Conservation (phyloP, 2,329 filamentous ascomycete genomes). For the Penicillium sp. region DNA sequence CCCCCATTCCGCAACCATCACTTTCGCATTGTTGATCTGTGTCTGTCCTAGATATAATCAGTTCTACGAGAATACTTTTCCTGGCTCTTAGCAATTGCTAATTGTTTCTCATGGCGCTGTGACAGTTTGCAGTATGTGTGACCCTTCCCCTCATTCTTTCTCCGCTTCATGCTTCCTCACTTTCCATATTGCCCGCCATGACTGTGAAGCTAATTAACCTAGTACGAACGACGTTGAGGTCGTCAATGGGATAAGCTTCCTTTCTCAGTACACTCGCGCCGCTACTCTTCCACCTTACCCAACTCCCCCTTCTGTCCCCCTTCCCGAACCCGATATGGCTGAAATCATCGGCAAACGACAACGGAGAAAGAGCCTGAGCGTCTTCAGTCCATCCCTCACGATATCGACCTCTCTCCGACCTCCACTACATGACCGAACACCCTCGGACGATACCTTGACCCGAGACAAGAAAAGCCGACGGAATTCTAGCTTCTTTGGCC, state of each 20-base stretch:
- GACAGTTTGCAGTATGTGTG: constrained; percentile 30
- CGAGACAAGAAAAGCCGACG: constrained; percentile 37
- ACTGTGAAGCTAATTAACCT: constrained; percentile 4
- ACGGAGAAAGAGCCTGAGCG: constrained; percentile 37
- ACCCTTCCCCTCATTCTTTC: constrained; percentile 22
- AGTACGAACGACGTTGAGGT: constrained; percentile 31
- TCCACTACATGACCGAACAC: constrained; percentile 34
- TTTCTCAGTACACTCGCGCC: constrained; percentile 15
- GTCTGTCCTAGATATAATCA: constrained; percentile 3
- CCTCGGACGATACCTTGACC: constrained; percentile 37
- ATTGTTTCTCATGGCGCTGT: constrained; percentile 35
- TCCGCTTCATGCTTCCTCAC: constrained; percentile 12
- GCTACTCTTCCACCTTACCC: background rate
- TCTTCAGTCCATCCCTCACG: constrained; percentile 31
- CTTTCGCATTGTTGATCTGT: constrained; percentile 19
- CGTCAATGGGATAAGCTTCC: constrained; percentile 30
- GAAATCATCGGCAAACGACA: constrained; percentile 33
- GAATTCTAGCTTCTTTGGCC: constrained; percentile 41
- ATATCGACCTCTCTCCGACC: constrained; percentile 21
- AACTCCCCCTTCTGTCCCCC: constrained; percentile 3
- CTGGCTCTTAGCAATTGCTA: constrained; percentile 19
- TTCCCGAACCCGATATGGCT: constrained; percentile 27
- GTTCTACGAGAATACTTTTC: constrained; percentile 4
- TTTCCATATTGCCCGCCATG: background rate
- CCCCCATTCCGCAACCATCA: constrained; percentile 5